Conservation (phyloP, 2,329 filamentous ascomycete species). For the Colletotrichum trifolii region DNA sequence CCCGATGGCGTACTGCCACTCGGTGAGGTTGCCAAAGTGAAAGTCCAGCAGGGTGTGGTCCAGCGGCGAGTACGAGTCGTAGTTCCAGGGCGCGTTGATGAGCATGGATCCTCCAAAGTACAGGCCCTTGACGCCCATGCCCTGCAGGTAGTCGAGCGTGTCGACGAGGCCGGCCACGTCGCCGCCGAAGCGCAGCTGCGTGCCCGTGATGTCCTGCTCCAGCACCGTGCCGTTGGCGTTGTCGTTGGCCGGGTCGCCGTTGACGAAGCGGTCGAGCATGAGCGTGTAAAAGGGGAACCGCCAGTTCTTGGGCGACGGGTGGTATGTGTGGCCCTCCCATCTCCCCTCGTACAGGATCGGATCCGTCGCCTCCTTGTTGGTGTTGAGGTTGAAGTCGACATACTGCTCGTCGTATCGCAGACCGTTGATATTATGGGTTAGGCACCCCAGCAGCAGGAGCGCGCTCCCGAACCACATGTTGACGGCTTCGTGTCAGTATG, state of each 20-base stretch:
- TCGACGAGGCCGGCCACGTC: slow-evolving; percentile 70
- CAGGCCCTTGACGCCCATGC: slow-evolving; percentile 71
- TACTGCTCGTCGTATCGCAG: slow-evolving; percentile 42
- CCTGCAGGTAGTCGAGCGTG: slow-evolving; percentile 72
- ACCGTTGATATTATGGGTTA: slow-evolving; percentile 38
- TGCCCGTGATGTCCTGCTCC: slow-evolving; percentile 70
- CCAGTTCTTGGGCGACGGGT: slow-evolving; percentile 70
- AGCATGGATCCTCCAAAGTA: slow-evolving; percentile 72
- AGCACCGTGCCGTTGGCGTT: slow-evolving; percentile 69
- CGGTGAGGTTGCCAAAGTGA: slow-evolving; percentile 69
- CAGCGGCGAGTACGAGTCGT: slow-evolving; percentile 67
- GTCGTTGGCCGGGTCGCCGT: slow-evolving; percentile 73
- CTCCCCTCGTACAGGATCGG: slow-evolving; percentile 68
- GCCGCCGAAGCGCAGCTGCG: slow-evolving; percentile 72
- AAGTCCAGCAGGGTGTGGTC: slow-evolving; percentile 73
- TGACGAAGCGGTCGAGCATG: slow-evolving; percentile 72
- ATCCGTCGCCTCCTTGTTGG: slow-evolving; percentile 63
- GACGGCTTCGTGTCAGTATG: slow-evolving; percentile 15
- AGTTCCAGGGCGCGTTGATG: slow-evolving; percentile 73
- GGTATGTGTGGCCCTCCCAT: slow-evolving; percentile 63
- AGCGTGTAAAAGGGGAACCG: slow-evolving; percentile 74
- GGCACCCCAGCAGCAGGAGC: slow-evolving; percentile 32
- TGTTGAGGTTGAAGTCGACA: slow-evolving; percentile 69
- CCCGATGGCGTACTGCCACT: slow-evolving; percentile 66
- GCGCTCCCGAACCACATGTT: slow-evolving; percentile 33